Evolutionary conservation across 2,329 filamentous ascomycete genomes (phyloP).

Genomic region (Aureobasidium sp.): DNA sequence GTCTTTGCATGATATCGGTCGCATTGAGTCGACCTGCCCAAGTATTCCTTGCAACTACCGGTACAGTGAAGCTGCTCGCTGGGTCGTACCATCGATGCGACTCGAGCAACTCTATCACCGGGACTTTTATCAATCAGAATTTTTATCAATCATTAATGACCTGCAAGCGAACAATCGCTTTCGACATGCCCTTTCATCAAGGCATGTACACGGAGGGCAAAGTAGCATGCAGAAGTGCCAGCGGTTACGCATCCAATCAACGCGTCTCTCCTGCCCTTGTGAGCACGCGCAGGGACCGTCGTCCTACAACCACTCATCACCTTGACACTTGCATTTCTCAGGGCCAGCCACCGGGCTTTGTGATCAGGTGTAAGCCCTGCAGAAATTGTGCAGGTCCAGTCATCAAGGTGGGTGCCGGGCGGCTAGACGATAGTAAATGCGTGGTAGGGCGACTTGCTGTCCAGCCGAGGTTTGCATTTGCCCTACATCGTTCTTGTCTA

Average conservation of each 20-base stretch:
- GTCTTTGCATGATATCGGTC: neutral
- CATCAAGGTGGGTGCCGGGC: conserved; percentile 7
- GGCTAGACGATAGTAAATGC: neutral
- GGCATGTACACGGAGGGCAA: neutral
- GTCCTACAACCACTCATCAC: neutral
- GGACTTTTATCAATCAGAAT: neutral
- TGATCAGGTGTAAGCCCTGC: neutral
- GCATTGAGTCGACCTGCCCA: neutral
- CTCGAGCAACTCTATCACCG: neutral
- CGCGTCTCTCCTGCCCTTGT: neutral
- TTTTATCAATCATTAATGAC: neutral
- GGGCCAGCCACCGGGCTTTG: neutral
- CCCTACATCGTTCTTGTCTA: neutral
- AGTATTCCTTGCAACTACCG: neutral
- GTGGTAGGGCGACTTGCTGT: neutral
- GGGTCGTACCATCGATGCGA: neutral
- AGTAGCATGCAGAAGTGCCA: conserved; percentile 10
- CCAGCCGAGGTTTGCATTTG: neutral
- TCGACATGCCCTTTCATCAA: neutral
- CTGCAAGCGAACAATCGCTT: neutral
- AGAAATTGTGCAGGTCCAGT: conserved; percentile 5
- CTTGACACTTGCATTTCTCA: neutral
- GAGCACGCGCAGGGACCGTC: neutral
- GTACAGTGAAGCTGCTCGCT: neutral
- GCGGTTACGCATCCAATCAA: conserved; percentile 14